phyloP scores from a whole-genome alignment of 75 land plant species.

The Isoetes taiwanensis region DNA sequence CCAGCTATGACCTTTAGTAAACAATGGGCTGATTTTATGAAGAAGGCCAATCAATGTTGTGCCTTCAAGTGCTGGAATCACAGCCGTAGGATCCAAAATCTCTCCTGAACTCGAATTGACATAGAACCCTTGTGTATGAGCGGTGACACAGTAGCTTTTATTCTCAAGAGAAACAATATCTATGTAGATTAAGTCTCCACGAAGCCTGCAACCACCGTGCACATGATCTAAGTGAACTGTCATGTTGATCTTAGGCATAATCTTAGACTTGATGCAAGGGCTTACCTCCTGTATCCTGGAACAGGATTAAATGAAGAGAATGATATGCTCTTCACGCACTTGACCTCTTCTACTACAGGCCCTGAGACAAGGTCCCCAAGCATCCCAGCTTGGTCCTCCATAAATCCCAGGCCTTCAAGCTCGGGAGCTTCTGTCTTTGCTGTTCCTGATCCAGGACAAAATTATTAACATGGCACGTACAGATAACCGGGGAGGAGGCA shows the following conservation, averaged over 20 bases:
- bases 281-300: slow-evolving; percentile 82
- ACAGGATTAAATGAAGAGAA: slow-evolving; percentile 97
- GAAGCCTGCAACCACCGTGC: slow-evolving; percentile 76
- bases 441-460: slow-evolving; percentile 19
- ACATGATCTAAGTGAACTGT: too few relatives aligned
- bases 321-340: slow-evolving; percentile 72
- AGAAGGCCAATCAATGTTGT: slow-evolving; percentile 69
- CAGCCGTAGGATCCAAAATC: slow-evolving; percentile 52
- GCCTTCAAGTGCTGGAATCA: slow-evolving; percentile 42
- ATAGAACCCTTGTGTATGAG: slow-evolving; percentile 66
- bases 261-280: too few relatives aligned
- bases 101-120: slow-evolving; percentile 64
- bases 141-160: slow-evolving; percentile 63
- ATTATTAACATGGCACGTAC: too few relatives aligned
- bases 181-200: slow-evolving; percentile 80
- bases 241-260: too few relatives aligned
- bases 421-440: slow-evolving; percentile 51
- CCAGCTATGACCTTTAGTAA: slow-evolving; percentile 96
- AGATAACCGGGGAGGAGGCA: too few relatives aligned
- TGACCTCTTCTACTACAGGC: slow-evolving; percentile 40
- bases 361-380: slow-evolving; percentile 40
- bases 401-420: slow-evolving; percentile 75
- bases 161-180: slow-evolving; percentile 79
- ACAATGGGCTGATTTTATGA: slow-evolving; percentile 70
- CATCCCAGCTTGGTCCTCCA: slow-evolving; percentile 74